A percentile compares a stretch with the other conserved stretches of the same genome.
Conservation (phyloP, 208 protist species). For the Trypanosoma caninum region DNA sequence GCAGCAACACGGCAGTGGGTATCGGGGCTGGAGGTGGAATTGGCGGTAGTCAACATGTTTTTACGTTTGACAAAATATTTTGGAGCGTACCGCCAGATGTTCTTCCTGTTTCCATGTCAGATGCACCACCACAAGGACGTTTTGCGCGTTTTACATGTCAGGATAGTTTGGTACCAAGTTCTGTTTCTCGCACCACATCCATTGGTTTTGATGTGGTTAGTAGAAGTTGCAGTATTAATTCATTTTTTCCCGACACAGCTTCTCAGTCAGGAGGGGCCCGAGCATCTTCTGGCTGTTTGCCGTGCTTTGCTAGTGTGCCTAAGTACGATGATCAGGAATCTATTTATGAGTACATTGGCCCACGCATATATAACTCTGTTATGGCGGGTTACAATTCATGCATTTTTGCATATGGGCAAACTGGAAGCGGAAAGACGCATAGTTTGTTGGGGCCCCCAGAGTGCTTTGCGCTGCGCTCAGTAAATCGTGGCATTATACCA, state of each 20-base stretch:
- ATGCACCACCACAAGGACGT: not conserved
- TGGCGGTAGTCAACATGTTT: slow-evolving; percentile 38
- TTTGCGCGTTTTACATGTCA: not conserved
- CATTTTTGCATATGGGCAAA: slow-evolving; percentile 91
- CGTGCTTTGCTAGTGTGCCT: slow-evolving; percentile 45
- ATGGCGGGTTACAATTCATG: slow-evolving; percentile 89
- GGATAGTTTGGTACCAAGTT: not conserved
- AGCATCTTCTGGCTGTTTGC: slow-evolving; percentile 20
- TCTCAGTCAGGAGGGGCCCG: slow-evolving; percentile 1
- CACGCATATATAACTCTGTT: slow-evolving; percentile 56
- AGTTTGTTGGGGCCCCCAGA: slow-evolving; percentile 83
- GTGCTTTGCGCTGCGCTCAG: slow-evolving; percentile 19
- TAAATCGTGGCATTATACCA: slow-evolving; percentile 78
- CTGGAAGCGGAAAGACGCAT: slow-evolving; percentile 89
- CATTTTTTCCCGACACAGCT: not conserved
- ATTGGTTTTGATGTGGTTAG: not conserved
- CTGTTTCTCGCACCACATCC: slow-evolving; percentile 3
- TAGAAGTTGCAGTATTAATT: slow-evolving; percentile 4
- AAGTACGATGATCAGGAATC: slow-evolving; percentile 60
- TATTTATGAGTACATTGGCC: slow-evolving; percentile 78
- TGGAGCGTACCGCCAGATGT: slow-evolving; percentile 52
- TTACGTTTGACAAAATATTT: slow-evolving; percentile 74
- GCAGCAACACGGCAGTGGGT: not conserved
- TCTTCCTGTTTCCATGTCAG: slow-evolving; percentile 38
- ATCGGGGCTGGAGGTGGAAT: slow-evolving; percentile 12